Base-by-base conservation (phyloP, 1,284 basidiomycete genomes). In the Schizopora paradoxa region DNA sequence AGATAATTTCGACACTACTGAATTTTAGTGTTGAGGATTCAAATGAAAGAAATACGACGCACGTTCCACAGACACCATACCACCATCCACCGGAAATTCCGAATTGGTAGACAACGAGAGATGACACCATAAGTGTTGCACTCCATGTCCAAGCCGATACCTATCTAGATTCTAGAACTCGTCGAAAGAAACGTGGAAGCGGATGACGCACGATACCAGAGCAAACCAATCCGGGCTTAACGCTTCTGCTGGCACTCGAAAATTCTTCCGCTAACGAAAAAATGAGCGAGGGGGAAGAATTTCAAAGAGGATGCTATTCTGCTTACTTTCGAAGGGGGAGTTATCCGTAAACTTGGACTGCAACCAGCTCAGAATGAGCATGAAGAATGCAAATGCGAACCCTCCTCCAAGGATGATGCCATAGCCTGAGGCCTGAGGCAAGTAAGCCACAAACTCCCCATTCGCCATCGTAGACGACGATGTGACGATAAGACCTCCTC, bases 61-160 rank as follows among this genome's bases (percentile, higher is more conserved):
- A 50, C 0, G 79, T 82, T 23, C 78, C 81, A 7, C 81, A 79
- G 25, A 78, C 76, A 19, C 60, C 74, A 50, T 70, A 74, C 72
- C 66, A 76, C 69, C 73, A 73, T 43, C 21, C 28, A 14, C 28
- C 14, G 14, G 5, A 6, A n/a, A 36, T 14, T 7, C 36, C 34
- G 11, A 25, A 49, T 23, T 45, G 29, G 32, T 41, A 31, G 35
- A 34, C 38, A 38, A 51, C 6, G 6, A 38, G n/a, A 21, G 40
- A 45, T 11, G 25, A 45, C 3, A 43, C 46, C 58, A 27, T 43
- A 56, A 82, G 66, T 0, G 79, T 81, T 0, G 75, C 71, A 42
- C 72, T 75, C 75, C 74, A 76, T 18, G 75, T 77, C 75, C 74
- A 76, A 0, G 74, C 74, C 34, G 70, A 77, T 10, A 85, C 79